Base-by-base conservation (phyloP, 352 stramenopile species). In the Pythium insidiosum region DNA sequence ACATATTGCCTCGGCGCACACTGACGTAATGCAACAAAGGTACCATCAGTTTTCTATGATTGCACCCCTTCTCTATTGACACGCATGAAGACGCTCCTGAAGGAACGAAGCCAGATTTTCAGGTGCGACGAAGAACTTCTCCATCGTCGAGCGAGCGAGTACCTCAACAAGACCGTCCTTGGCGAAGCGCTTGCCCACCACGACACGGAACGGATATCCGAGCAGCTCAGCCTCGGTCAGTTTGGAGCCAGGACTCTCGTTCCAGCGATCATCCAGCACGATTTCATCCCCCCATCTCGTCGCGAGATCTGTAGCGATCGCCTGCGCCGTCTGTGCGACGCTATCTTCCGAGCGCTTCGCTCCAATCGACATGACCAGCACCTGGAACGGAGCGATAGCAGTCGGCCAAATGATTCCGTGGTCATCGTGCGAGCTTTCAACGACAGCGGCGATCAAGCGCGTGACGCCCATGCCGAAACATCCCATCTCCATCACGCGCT, bases 401-500 rank as follows among this genome's bases (percentile, higher is more conserved):
- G 56, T 58, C 3, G 84, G 84, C 84, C 84, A 95, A 5, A 85
- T 57, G 45, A 94, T 92, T 0, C 83, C 84, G 19, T 84, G 44
- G 16, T 68, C 48, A 55, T 94, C 83, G 39, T 91, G 80, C 7
- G 60, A 81, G 20, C 69, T 75, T 41, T 95, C 84, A 11, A 95
- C 84, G 12, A 84, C 50, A 1, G 79, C 80, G 23, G 84, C 81
- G 16, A 95, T 63, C 22, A 95, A 47, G 10, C 84, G 79, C 23
- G 76, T 73, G 42, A 95, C 68, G 39, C 84, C 84, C 60, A 95
- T 81, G 31, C 84, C 84, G 50, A 80, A 95, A 55, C 84, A 95
- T 7, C 81, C 84, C 84, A 95, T 95, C 36, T 90, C 81, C 52
- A 95, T 68, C 24, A 74, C 50, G 7, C 73, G 58, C 16, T 84